phyloP scores from a whole-genome alignment of 371 early-diverging fungal species.

The Syncephalastrum racemosum region DNA sequence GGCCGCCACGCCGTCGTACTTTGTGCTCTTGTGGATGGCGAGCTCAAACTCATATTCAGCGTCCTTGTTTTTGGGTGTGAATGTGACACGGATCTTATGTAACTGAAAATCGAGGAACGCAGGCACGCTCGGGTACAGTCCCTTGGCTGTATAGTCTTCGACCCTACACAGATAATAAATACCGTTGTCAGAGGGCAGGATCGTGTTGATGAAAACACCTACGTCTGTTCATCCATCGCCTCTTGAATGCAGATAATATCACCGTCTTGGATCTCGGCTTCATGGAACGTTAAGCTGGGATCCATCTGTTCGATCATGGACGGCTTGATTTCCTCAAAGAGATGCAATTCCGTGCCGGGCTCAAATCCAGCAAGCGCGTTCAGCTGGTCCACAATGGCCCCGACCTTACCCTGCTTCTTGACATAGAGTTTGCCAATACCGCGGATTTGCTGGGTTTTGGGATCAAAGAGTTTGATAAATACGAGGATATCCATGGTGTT shows the following conservation, averaged over 20 bases:
- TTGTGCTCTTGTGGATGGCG: constrained; percentile 19
- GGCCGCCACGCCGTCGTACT: constrained; percentile 25
- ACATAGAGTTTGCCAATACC: constrained; percentile 46
- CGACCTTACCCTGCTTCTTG: constrained; percentile 50
- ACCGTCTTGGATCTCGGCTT: constrained; percentile 78
- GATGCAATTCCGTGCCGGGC: constrained; percentile 49
- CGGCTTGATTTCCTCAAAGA: constrained; percentile 92
- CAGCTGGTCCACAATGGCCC: constrained; percentile 61
- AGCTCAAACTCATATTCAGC: constrained; percentile 24
- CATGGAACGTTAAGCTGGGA: constrained; percentile 56
- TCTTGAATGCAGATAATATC: constrained; percentile 86
- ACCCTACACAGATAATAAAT: constrained; percentile 29
- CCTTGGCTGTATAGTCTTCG: constrained; percentile 20
- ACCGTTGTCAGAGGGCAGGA: neutral
- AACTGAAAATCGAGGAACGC: constrained; percentile 73
- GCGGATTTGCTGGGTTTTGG: constrained; percentile 14
- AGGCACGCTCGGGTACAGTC: constrained; percentile 51
- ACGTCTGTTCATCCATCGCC: constrained; percentile 59
- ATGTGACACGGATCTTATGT: constrained; percentile 67
- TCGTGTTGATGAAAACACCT: constrained; percentile 19
- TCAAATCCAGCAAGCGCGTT: constrained; percentile 57
- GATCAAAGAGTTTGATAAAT: constrained; percentile 30
- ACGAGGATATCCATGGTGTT: constrained; percentile 13
- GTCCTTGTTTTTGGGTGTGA: constrained; percentile 57
- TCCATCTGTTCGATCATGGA: constrained; percentile 77